Evolutionary conservation across 331 rosid genomes (phyloP), one percentile per base, ranked within the genome.

Genomic region (Cydonia oblonga): DNA sequence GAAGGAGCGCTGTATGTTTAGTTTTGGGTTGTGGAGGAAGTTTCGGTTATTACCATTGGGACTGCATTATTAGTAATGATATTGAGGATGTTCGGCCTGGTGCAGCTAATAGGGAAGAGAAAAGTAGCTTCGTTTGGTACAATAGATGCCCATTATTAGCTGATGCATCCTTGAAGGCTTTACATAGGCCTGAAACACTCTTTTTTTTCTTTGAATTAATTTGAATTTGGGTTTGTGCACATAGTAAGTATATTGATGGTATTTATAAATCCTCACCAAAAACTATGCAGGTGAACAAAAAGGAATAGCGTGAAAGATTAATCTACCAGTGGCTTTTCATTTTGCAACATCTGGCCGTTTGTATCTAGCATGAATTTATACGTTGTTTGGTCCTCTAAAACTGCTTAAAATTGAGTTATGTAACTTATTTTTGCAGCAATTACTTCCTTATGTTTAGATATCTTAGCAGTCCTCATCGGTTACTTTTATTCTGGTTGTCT

Each of bases 121-220:
- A 69, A 63, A 62, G 52, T 64, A 38, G 52, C 5, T 67, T 74
- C 40, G 10, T 5, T 32, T 26, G 40, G 65, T 42, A 69, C 49
- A 49, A 71, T 59, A 57, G 75, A 66, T 40, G 5, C 13, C 68
- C 26, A 40, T 24, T 28, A 29, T 46, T 69, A 26, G 40, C 67
- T 23, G 68, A 69, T 26, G 20, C 29, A 63, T 58, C 71, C 33
- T 70, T 74, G 75, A 75, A 71, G 73, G 79, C 51, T 78, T 80
- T 66, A 70, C 68, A 52, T 80, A 20, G 40, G 78, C 30, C 35
- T 25, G 38, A 74, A 66, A 46, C 69, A 11, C 69, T 7, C 1
- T 63, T 68, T 72, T 65, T n/a, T 33, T 33, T 33, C 35, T 58
- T 76, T 72, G 73, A 66, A 68, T 20, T 58, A 29, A 57, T 57